Evolutionary conservation across 257 asterid species (phyloP).

Genomic region (Ocimum tenuiflorum): DNA sequence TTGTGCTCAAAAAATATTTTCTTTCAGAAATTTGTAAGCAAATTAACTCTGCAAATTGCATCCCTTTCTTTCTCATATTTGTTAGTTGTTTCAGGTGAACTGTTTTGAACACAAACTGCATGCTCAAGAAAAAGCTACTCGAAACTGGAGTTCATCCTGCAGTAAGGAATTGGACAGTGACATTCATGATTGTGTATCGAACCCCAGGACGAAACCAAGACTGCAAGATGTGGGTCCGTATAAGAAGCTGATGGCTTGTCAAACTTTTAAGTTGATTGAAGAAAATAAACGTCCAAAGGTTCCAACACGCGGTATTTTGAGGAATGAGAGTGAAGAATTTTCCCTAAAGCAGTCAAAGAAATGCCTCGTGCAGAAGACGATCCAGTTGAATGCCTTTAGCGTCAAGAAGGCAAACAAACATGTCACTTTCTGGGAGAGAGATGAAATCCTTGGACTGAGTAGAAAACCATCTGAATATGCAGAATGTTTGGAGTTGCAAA

Average conservation of each 20-base stretch:
- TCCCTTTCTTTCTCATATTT: not conserved
- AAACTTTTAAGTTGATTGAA: conserved; percentile 21
- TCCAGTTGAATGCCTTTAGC: conserved; percentile 12
- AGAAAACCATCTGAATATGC: conserved; percentile 8
- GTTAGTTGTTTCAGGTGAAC: conserved; percentile 38
- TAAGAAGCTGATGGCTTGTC: conserved; percentile 20
- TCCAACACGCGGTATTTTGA: conserved; percentile 32
- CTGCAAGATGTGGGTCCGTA: conserved; percentile 17
- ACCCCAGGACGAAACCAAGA: conserved; percentile 26
- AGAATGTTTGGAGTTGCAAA: conserved; percentile 17
- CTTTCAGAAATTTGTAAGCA: not conserved
- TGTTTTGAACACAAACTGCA: conserved; percentile 27
- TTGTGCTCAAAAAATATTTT: not conserved
- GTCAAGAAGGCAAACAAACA: conserved; percentile 29
- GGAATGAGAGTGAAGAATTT: conserved; percentile 18
- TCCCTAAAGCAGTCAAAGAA: conserved; percentile 20
- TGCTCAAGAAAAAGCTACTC: conserved; percentile 22
- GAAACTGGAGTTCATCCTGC: conserved; percentile 26
- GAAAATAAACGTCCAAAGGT: conserved; percentile 24
- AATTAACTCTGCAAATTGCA: not conserved
- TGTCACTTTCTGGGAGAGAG: conserved; percentile 36
- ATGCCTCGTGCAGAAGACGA: conserved; percentile 21
- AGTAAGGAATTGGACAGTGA: conserved; percentile 21
- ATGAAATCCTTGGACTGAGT: conserved; percentile 20
- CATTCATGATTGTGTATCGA: conserved; percentile 12